These are phyloP conservation scores for Rutstroemia sp. DNA, from an alignment of 2,329 filamentous ascomycete species.

Conservation along the genomic window DNA sequence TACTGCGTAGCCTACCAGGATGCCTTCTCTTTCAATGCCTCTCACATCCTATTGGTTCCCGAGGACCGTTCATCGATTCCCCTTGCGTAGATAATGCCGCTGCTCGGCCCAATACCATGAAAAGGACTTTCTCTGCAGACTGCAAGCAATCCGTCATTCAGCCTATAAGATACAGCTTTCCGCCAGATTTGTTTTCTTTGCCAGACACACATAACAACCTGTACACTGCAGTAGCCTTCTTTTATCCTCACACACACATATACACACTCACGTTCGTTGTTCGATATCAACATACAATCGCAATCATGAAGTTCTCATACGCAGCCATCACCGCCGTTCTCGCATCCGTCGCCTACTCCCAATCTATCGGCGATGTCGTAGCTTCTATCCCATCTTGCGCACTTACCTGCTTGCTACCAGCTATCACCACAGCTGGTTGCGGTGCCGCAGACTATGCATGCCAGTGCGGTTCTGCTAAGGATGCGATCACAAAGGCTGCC, in stretches of 20 bases:
- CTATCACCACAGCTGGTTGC: slow-evolving; percentile 17
- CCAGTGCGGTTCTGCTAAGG: slow-evolving; percentile 16
- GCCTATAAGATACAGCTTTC: slow-evolving; percentile 2
- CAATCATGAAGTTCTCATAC: slow-evolving; percentile 16
- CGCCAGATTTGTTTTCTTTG: neutral
- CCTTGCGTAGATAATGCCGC: neutral
- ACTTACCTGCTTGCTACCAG: slow-evolving; percentile 16
- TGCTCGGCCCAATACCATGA: neutral
- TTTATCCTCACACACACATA: neutral
- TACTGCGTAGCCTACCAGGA: neutral
- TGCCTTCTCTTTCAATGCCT: neutral
- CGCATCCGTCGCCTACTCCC: slow-evolving; percentile 16
- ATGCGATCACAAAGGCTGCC: slow-evolving; percentile 14
- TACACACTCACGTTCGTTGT: neutral
- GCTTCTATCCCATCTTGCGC: slow-evolving; percentile 20
- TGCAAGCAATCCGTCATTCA: neutral
- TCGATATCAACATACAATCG: neutral
- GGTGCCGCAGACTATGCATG: slow-evolving; percentile 17
- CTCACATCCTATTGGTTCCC: neutral
- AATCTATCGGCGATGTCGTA: slow-evolving; percentile 13
- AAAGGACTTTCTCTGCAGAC: neutral
- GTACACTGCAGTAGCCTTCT: neutral
- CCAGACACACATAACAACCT: neutral
- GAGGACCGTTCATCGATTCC: neutral
- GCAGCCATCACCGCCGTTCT: slow-evolving; percentile 10